Conservation (phyloP, 768 basidiomycete genomes). For the Tephrocybe sp. region DNA sequence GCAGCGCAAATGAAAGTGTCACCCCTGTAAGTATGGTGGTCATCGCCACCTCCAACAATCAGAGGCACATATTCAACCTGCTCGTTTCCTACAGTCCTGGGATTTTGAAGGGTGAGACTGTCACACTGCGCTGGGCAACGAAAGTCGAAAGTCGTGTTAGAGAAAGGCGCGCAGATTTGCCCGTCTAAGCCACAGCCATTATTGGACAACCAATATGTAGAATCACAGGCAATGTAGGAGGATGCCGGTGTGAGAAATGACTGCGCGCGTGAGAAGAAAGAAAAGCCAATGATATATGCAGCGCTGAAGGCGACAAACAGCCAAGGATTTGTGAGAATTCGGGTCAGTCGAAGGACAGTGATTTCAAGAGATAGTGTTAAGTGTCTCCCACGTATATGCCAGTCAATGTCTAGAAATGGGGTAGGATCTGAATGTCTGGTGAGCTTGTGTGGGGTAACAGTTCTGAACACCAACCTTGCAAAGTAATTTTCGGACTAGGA, state of each 20-base stretch:
- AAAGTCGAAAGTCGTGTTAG: conserved; percentile 61
- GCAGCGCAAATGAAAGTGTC: conserved; percentile 86
- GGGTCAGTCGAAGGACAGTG: conserved; percentile 46
- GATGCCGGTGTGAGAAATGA: conserved; percentile 67
- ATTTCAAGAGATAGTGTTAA: conserved; percentile 54
- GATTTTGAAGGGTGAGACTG: conserved; percentile 64
- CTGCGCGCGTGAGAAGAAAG: conserved; percentile 71
- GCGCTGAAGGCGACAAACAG: conserved; percentile 51
- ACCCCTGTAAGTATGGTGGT: conserved; percentile 68
- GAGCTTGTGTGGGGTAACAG: conserved; percentile 2
- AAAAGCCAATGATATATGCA: conserved; percentile 68
- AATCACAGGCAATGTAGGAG: conserved; percentile 64
- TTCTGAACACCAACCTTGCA: conserved; percentile 34
- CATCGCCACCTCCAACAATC: conserved; percentile 84
- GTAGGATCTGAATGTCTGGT: conserved; percentile 47
- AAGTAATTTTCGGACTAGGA: conserved; percentile 54
- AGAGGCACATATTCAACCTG: conserved; percentile 68
- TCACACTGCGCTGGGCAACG: conserved; percentile 78
- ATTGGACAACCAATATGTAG: conserved; percentile 67
- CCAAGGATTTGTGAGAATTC: conserved; percentile 48
- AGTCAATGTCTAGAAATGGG: conserved; percentile 53
- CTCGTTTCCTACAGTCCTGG: conserved; percentile 66
- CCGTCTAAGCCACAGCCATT: conserved; percentile 77
- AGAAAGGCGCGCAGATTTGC: conserved; percentile 58
- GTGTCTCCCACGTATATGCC: conserved; percentile 31